phyloP scores from a whole-genome alignment of 176 grass and related monocot genomes.

The Phoenix dactylifera region DNA sequence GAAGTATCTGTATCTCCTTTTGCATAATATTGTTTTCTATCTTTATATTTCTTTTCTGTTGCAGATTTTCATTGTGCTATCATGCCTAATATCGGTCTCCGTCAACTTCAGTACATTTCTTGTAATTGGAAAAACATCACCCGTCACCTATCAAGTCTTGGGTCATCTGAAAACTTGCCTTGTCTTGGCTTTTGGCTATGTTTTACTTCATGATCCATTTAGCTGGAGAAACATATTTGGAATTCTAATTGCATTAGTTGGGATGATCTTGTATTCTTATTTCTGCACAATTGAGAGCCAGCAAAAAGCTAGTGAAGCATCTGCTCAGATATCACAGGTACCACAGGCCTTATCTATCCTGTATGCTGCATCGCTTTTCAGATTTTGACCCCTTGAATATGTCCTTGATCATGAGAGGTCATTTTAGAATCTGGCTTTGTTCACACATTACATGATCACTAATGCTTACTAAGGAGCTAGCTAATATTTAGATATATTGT shows the following conservation, averaged over 20 bases:
- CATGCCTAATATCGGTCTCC: constrained; percentile 92
- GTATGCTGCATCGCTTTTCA: too few species aligned
- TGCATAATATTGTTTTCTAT: constrained; percentile 8
- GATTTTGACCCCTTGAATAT: too few species aligned
- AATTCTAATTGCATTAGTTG: constrained; percentile 83
- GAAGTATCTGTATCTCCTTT: neutral
- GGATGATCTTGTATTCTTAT: constrained; percentile 89
- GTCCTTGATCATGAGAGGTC: too few species aligned
- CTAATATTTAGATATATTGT: too few species aligned
- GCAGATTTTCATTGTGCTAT: constrained; percentile 93
- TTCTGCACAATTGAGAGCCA: constrained; percentile 60
- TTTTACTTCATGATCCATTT: constrained; percentile 92
- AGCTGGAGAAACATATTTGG: constrained; percentile 98
- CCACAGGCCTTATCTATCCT: too few species aligned
- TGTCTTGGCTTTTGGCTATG: constrained; percentile 89
- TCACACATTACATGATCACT: too few species aligned
- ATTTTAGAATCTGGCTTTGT: too few species aligned
- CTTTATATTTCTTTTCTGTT: constrained; percentile 28
- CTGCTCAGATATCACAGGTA: constrained; percentile 77
- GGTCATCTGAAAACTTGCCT: constrained; percentile 97
- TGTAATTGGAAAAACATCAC: constrained; percentile 95
- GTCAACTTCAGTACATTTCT: constrained; percentile 99
- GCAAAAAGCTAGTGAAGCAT: constrained; percentile 57
- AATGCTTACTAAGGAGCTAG: too few species aligned
- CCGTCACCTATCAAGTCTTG: constrained; percentile 95